Base-by-base conservation (phyloP, 345 rosid species). In the Linum trigynum region DNA sequence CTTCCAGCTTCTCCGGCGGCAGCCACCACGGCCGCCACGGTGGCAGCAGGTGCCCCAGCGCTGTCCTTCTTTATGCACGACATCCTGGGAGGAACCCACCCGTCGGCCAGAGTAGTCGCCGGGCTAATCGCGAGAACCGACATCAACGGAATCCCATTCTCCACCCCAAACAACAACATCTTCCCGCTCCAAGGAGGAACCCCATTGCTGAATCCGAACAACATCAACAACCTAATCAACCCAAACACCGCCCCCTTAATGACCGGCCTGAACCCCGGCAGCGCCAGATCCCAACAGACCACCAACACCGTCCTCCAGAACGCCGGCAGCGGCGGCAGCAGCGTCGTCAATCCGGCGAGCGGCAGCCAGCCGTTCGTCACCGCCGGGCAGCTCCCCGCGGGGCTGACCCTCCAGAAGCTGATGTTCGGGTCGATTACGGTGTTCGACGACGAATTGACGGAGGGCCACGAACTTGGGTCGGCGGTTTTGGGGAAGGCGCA, bases 351-450 rank as follows among this genome's bases (percentile, higher is more conserved):
- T 16, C 60, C 60, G 1, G 2, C 35, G 12, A 42, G 68, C 57
- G 65, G 77, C 79, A 82, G 23, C 77, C 92, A 78, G 59, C 99
- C 99, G 1, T 90, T 88, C 32, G 95, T 90, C 70, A 79, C 92
- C 1, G 97, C 86, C 0, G 95, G 99, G 23, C 87, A 94, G 73
- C 86, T 94, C 67, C 97, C 99, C 3, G 65, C 84, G 0, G 94
- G 90, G 14, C 74, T 87, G 59, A 73, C 92, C 2, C 85, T 90
- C 14, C 95, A 88, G 69, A 79, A 83, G 61, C 89, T 90, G 61
- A 88, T 94, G 97, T 90, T 94, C 58, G 96, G 97, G 2, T 68
- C 96, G 4, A 84, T 88, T 65, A 90, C 97, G 0, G 99, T 90
- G 45, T 75, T 90, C 11, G 99, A 90, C 36, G 90, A 94, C 39